Percentiles rank a stretch among this genome's conserved stretches.
Conservation (phyloP, 2,329 filamentous ascomycete species). For the Epichloe amarillans region DNA sequence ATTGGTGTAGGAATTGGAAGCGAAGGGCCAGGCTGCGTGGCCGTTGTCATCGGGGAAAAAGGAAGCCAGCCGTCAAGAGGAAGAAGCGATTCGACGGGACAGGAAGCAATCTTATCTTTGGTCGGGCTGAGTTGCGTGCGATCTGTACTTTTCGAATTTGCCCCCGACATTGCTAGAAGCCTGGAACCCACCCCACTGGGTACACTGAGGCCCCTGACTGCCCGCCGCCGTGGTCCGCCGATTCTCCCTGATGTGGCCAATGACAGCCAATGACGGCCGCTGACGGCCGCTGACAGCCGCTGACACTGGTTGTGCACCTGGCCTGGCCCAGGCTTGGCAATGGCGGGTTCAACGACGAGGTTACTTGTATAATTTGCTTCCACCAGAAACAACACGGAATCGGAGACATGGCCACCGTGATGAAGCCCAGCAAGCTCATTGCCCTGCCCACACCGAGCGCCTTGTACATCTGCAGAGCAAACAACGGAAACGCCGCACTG, state of each 20-base stretch:
- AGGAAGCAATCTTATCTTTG: not conserved
- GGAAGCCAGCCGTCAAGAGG: not conserved
- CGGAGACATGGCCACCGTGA: slow-evolving; percentile 23
- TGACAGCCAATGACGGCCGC: not conserved
- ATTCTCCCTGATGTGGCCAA: not conserved
- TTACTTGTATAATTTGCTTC: no score
- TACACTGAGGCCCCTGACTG: not conserved
- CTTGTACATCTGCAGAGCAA: slow-evolving; percentile 24
- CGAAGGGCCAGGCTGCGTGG: slow-evolving; percentile 1
- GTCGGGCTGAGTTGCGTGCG: no score
- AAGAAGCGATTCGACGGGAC: not conserved
- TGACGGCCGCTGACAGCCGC: not conserved
- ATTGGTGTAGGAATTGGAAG: not conserved
- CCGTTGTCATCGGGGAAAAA: slow-evolving; percentile 2
- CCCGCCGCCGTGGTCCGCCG: no score
- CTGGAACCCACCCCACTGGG: no score
- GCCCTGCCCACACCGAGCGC: slow-evolving; percentile 29
- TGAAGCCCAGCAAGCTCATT: slow-evolving; percentile 27
- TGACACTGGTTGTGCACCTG: no score
- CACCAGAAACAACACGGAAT: slow-evolving; percentile 20
- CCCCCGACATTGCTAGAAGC: not conserved
- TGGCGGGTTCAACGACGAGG: no score
- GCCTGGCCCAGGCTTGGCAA: no score
- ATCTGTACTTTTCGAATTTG: slow-evolving; percentile 5
- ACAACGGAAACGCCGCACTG: slow-evolving; percentile 42